A percentile compares a stretch with the other conserved stretches of the same genome.
Conservation (phyloP, 805 yeast species). For the Cyberlindnera mycetangii region DNA sequence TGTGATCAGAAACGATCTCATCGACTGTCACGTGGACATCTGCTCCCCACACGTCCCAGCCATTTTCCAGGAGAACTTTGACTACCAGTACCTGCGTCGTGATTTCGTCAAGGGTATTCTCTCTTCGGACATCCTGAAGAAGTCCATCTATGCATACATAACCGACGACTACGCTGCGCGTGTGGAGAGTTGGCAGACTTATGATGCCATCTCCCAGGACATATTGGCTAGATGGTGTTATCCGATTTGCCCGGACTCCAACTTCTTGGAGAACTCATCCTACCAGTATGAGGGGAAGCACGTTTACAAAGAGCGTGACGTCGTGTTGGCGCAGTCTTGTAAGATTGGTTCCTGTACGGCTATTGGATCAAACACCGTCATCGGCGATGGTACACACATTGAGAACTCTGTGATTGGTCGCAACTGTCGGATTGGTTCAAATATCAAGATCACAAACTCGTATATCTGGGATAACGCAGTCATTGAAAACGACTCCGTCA, state of each 20-base stretch:
- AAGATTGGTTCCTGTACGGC: slow-evolving; percentile 76
- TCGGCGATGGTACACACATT: slow-evolving; percentile 72
- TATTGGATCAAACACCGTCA: slow-evolving; percentile 71
- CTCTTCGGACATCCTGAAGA: slow-evolving; percentile 84
- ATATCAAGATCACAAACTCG: slow-evolving; percentile 67
- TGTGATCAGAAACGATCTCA: slow-evolving; percentile 82
- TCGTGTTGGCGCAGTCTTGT: slow-evolving; percentile 93
- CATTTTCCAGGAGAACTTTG: slow-evolving; percentile 93
- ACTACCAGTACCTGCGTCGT: slow-evolving; percentile 79
- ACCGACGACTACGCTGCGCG: slow-evolving; percentile 83
- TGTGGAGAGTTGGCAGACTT: slow-evolving; percentile 93
- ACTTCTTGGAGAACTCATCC: slow-evolving; percentile 65
- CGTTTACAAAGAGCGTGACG: slow-evolving; percentile 83
- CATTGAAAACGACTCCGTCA: slow-evolving; percentile 60
- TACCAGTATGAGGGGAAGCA: slow-evolving; percentile 82
- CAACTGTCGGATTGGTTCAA: slow-evolving; percentile 77
- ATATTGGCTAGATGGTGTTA: slow-evolving; percentile 88
- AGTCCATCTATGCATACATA: slow-evolving; percentile 85
- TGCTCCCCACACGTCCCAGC: slow-evolving; percentile 95
- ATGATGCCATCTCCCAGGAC: slow-evolving; percentile 88
- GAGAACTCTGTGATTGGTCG: slow-evolving; percentile 80
- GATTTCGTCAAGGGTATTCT: slow-evolving; percentile 92
- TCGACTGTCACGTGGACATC: slow-evolving; percentile 95
- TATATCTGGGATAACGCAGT: slow-evolving; percentile 84
- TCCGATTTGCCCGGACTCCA: slow-evolving; percentile 87